Evolutionary conservation across 192 early-diverging fungal genomes (phyloP).

Genomic region (Rhizoclosmatium sp.): DNA sequence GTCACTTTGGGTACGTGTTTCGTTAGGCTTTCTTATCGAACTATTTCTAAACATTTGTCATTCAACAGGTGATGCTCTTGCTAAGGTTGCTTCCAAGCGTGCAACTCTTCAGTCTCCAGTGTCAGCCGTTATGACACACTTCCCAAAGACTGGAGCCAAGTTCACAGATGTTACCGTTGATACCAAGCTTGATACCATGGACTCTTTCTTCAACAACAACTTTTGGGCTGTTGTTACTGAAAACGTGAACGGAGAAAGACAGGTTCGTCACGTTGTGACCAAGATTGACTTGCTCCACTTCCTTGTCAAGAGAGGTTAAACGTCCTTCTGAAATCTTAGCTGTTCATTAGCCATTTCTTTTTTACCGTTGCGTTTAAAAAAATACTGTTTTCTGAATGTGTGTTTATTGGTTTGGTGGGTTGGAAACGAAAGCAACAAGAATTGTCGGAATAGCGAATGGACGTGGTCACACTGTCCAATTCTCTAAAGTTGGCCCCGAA

Average conservation of each 20-base stretch:
- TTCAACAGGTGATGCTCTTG: slow-evolving; percentile 74
- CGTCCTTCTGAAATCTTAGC: neutral
- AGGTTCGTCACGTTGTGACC: slow-evolving; percentile 87
- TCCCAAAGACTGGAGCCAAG: slow-evolving; percentile 75
- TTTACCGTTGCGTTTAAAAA: neutral
- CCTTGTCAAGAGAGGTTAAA: slow-evolving; percentile 63
- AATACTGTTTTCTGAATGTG: neutral
- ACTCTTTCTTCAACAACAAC: slow-evolving; percentile 92
- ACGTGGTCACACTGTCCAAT: neutral
- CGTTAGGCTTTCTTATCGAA: neutral
- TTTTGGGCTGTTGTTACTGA: slow-evolving; percentile 91
- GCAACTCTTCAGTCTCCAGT: slow-evolving; percentile 63
- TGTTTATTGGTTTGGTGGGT: neutral
- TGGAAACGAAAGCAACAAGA: neutral
- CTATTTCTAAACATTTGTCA: neutral
- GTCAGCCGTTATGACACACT: slow-evolving; percentile 74
- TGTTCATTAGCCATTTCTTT: neutral
- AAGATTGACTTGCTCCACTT: slow-evolving; percentile 91
- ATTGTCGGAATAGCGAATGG: neutral
- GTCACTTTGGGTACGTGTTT: slow-evolving; percentile 74
- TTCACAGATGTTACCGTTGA: slow-evolving; percentile 89
- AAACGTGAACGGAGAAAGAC: slow-evolving; percentile 59
- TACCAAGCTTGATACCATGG: slow-evolving; percentile 83
- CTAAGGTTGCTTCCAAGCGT: slow-evolving; percentile 78
- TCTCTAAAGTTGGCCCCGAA: slow-evolving; percentile 26